phyloP scores from a whole-genome alignment of 2,329 filamentous ascomycete species.

The Simplicillium sp. region DNA sequence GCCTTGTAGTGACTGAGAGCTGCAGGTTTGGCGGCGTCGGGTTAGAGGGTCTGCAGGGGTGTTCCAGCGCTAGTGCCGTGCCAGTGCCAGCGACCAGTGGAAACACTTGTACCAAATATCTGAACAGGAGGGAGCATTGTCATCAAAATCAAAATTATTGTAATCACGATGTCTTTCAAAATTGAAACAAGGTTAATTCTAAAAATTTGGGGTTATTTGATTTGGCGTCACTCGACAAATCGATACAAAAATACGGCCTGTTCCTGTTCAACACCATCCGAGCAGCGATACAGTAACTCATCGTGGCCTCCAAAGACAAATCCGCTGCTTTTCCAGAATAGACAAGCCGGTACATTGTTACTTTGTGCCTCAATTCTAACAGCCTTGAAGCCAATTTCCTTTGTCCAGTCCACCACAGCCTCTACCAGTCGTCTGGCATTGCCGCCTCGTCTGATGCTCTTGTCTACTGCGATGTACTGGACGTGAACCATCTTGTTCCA shows the following conservation, averaged over 20 bases:
- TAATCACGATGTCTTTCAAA: no score
- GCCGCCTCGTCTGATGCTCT: slow-evolving; percentile 6
- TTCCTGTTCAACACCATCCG: slow-evolving; percentile 6
- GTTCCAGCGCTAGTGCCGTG: no score
- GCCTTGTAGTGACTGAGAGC: no score
- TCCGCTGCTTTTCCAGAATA: slow-evolving; percentile 10
- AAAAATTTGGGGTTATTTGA: no score
- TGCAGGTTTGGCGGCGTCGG: no score
- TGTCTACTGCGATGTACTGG: slow-evolving; percentile 9
- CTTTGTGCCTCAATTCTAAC: slow-evolving; percentile 9
- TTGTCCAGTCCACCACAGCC: slow-evolving; percentile 8
- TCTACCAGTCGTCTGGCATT: slow-evolving; percentile 7
- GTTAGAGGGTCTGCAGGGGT: no score
- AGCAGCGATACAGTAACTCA: slow-evolving; percentile 9
- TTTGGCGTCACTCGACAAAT: slow-evolving; percentile 1
- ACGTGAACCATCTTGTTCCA: slow-evolving; percentile 12
- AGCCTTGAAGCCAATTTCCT: slow-evolving; percentile 5
- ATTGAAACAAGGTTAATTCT: no score
- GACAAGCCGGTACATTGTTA: slow-evolving; percentile 9
- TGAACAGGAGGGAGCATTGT: no score
- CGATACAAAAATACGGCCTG: slow-evolving; percentile 10
- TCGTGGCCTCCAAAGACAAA: slow-evolving; percentile 11
- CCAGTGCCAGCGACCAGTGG: no score
- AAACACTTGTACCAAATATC: no score
- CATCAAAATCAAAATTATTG: no score